Evolutionary conservation across 2,329 filamentous ascomycete species (phyloP).

Genomic region (Alternaria dauci): DNA sequence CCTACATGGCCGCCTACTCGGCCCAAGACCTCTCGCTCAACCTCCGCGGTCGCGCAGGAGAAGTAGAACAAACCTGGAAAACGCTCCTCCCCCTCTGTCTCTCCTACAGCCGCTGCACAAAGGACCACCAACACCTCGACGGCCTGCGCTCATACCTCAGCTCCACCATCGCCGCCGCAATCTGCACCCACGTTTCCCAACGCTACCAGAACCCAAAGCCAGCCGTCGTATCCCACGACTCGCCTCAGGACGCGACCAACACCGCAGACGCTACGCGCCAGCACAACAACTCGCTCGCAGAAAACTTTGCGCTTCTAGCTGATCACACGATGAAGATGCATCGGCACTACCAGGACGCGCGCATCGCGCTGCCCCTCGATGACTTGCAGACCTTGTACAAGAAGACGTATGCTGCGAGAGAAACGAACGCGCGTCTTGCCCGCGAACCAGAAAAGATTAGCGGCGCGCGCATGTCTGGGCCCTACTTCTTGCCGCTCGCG

Average conservation of each 20-base stretch:
- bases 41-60: conserved; percentile 41
- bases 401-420: conserved; percentile 48
- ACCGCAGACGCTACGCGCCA: conserved; percentile 36
- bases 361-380: conserved; percentile 43
- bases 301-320: conserved; percentile 40
- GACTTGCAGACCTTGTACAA: conserved; percentile 50
- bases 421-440: conserved; percentile 27
- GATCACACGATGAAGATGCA: conserved; percentile 40
- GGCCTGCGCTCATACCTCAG: conserved; percentile 54
- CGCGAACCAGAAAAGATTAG: conserved; percentile 47
- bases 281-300: conserved; percentile 25
- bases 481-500: conserved; percentile 53
- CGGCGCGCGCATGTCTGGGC: conserved; percentile 45
- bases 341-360: conserved; percentile 39
- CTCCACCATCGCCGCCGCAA: conserved; percentile 51
- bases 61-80: conserved; percentile 49
- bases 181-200: conserved; percentile 47
- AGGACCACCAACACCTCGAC: conserved; percentile 49
- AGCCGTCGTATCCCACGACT: conserved; percentile 30
- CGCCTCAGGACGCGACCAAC: conserved; percentile 34
- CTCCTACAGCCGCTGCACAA: conserved; percentile 44
- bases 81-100: conserved; percentile 48
- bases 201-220: conserved; percentile 28
- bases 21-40: conserved; percentile 42
- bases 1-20: conserved; percentile 51